A percentile compares a stretch with the other conserved stretches of the same genome.
Conservation (phyloP, 371 early-diverging fungal genomes). For the Haplosporangium sp. region DNA sequence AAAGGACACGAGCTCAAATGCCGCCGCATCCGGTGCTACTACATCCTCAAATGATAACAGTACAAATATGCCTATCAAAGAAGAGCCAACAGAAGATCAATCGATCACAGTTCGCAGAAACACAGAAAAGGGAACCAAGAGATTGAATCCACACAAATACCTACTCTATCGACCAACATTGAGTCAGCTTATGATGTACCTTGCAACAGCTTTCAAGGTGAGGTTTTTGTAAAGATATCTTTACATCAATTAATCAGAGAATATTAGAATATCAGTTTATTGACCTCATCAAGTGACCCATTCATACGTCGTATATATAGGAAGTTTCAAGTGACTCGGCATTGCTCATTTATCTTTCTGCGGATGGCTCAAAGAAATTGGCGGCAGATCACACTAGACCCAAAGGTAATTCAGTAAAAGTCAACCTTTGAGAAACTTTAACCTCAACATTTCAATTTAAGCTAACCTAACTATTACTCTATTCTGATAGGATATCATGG, state of each 20-base stretch:
- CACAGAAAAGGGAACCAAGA: slow-evolving; percentile 39
- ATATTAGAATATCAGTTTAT: background rate
- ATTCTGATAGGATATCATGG: slow-evolving; percentile 70
- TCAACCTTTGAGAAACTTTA: background rate
- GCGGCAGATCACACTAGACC: slow-evolving; percentile 32
- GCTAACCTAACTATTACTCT: background rate
- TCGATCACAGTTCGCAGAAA: slow-evolving; percentile 23
- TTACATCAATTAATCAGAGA: background rate
- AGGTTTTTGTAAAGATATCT: background rate
- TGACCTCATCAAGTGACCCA: background rate
- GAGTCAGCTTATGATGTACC: slow-evolving; percentile 87
- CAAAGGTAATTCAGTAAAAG: slow-evolving; percentile 21
- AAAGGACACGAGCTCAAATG: slow-evolving; percentile 33
- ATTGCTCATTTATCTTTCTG: slow-evolving; percentile 90
- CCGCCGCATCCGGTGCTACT: slow-evolving; percentile 33
- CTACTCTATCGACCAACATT: slow-evolving; percentile 90
- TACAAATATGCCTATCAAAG: slow-evolving; percentile 23
- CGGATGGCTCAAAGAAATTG: slow-evolving; percentile 79
- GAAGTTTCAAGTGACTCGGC: slow-evolving; percentile 88
- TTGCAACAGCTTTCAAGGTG: slow-evolving; percentile 91
- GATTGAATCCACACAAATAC: slow-evolving; percentile 93
- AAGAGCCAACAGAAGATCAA: slow-evolving; percentile 28
- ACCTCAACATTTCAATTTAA: background rate
- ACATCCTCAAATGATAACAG: slow-evolving; percentile 18
- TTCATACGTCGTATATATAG: slow-evolving; percentile 35